Conservation (phyloP, 148 eudicot genomes). For the Diospyros lotus region DNA sequence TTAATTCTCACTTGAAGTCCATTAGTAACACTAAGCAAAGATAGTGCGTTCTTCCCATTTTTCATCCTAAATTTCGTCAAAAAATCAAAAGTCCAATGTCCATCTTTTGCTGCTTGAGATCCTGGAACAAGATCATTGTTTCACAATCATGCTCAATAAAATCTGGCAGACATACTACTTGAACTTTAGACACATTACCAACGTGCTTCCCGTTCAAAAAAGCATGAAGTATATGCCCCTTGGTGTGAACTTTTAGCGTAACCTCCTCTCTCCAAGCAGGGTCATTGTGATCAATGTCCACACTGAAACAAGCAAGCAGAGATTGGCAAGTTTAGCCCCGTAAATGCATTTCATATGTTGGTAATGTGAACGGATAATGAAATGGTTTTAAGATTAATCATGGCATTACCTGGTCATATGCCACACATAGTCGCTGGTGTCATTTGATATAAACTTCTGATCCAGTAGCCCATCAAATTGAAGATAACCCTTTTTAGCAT, state of each 20-base stretch:
- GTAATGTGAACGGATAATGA: neutral
- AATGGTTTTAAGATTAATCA: neutral
- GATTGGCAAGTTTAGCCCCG: neutral
- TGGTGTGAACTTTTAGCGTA: slow-evolving; percentile 23
- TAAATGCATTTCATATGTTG: neutral
- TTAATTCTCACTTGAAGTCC: slow-evolving; percentile 24
- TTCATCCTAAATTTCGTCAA: slow-evolving; percentile 14
- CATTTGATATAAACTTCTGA: slow-evolving; percentile 18
- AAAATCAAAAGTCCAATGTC: neutral
- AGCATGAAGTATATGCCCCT: slow-evolving; percentile 34
- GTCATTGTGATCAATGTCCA: slow-evolving; percentile 15
- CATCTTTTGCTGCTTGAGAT: slow-evolving; percentile 14
- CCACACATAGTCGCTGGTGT: slow-evolving; percentile 37
- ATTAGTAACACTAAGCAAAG: slow-evolving; percentile 33
- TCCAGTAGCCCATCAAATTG: slow-evolving; percentile 13
- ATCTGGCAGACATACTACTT: too few relatives aligned
- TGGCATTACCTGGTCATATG: slow-evolving; percentile 31
- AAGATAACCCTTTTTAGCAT: slow-evolving; percentile 2
- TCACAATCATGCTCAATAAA: too few relatives aligned
- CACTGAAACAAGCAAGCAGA: neutral
- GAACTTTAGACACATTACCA: slow-evolving; percentile 16
- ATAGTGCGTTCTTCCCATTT: slow-evolving; percentile 23
- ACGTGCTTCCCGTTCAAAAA: slow-evolving; percentile 29
- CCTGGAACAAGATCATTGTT: slow-evolving; percentile 16
- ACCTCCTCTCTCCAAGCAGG: slow-evolving; percentile 20